Evolutionary conservation across 345 rosid species (phyloP), one percentile per base, ranked within the genome.

Genomic region (Noccaea caerulescens): DNA sequence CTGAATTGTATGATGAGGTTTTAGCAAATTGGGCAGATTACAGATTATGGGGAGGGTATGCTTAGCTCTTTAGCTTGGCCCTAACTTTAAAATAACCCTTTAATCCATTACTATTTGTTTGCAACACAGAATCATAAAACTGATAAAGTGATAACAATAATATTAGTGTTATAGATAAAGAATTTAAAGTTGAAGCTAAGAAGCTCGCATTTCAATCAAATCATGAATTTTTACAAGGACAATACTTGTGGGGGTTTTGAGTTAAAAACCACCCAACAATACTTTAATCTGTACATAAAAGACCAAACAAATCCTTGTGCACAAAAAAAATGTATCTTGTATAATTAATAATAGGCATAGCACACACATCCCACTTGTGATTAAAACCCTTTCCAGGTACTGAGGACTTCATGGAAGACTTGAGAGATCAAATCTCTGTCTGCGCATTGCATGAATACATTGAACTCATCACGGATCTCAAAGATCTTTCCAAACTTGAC

Each of bases 401-500:
- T 80, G 1, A 94, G 95, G 45, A 91, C 81, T 81, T 94, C 97
- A 36, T 89, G 82, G 77, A 94, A 94, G 72, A 94, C 76, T 79
- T 94, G 93, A 12, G 92, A 81, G 30, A 94, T 77, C 56, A 94
- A 78, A 27, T 91, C 97, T 80, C 95, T 80, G 33, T 94, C 96
- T 3, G 95, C 95, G 50, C 71, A 78, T 58, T 77, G 91, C 87
- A 94, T 63, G 82, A 91, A 94, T 27, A 77, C 64, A 27, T 74
- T 86, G 69, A 94, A 84, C 54, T 94, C 97, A n/a, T 89, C 95
- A 7, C 75, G 83, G 38, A 94, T 91, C 67, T 94, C 99, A 27
- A 66, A 89, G 80, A 94, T 88, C 82, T 91, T 91, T 51, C 96
- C 92, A 66, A 94, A 94, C 86, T 83, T 94, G 87, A 91, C 93